Conservation (phyloP, 345 rosid species). For the Anastatica hierochuntica region DNA sequence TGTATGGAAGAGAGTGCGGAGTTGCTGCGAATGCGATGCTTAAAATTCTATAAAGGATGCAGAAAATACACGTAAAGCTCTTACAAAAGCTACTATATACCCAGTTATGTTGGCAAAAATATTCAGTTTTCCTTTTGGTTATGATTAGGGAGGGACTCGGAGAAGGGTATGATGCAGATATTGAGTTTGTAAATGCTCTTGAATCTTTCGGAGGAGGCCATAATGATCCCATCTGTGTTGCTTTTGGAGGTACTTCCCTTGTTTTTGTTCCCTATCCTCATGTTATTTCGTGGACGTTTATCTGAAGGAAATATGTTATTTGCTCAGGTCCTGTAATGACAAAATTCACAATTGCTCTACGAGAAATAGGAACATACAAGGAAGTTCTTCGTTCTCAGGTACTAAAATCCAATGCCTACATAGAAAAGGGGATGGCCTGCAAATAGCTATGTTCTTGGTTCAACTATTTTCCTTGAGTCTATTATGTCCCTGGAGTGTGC, state of each 20-base stretch:
- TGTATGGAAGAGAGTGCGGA: conserved; percentile 58
- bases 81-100: background rate
- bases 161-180: conserved; percentile 53
- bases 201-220: conserved; percentile 69
- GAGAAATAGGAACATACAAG: conserved; percentile 67
- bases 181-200: conserved; percentile 59
- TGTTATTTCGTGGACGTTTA: background rate
- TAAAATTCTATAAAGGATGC: conserved; percentile 54
- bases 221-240: conserved; percentile 52
- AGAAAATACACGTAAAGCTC: conserved; percentile 51
- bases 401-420: conserved; percentile 3
- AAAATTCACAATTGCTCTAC: conserved; percentile 58
- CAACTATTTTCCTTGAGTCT: too few species aligned
- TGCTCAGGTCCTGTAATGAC: conserved; percentile 59
- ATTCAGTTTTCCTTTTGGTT: background rate
- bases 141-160: conserved; percentile 60
- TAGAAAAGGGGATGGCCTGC: too few species aligned
- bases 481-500: too few species aligned
- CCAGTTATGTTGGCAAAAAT: background rate
- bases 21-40: conserved; percentile 41
- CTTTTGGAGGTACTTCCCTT: conserved; percentile 75
- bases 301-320: background rate
- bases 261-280: background rate
- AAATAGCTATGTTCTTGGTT: too few species aligned
- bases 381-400: conserved; percentile 77